phyloP scores from a whole-genome alignment of 2,329 filamentous ascomycete species.

The Aureobasidium musti region DNA sequence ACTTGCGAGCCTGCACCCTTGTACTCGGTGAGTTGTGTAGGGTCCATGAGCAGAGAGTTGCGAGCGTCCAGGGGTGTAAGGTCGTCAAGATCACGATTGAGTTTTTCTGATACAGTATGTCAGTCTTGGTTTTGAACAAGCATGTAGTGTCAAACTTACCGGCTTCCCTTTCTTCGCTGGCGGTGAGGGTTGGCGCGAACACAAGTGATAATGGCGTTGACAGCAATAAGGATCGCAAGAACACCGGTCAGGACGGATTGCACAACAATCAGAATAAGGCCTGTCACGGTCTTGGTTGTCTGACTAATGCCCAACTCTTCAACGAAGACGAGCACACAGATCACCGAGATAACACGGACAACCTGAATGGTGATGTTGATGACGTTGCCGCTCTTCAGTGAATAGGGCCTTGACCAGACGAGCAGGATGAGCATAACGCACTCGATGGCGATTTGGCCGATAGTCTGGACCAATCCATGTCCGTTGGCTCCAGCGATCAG shows the following conservation, averaged over 20 bases:
- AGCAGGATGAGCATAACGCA: constrained; percentile 74
- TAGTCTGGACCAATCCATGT: constrained; percentile 77
- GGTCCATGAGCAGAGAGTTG: constrained; percentile 78
- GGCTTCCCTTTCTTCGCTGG: constrained; percentile 82
- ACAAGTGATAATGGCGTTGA: constrained; percentile 83
- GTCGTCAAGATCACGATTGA: constrained; percentile 73
- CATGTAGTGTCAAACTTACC: constrained; percentile 58
- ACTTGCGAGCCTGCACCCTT: constrained; percentile 37
- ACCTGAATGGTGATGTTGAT: constrained; percentile 92
- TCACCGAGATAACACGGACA: constrained; percentile 83
- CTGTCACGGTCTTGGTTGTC: constrained; percentile 91
- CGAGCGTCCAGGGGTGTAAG: constrained; percentile 85
- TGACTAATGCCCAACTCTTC: constrained; percentile 86
- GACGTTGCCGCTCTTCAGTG: constrained; percentile 82
- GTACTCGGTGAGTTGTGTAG: constrained; percentile 47
- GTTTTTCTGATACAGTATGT: constrained; percentile 62
- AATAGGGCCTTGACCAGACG: constrained; percentile 82
- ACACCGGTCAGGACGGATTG: constrained; percentile 81
- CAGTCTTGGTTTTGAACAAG: neutral
- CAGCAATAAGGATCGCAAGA: constrained; percentile 81
- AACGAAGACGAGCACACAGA: constrained; percentile 89
- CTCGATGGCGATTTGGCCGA: constrained; percentile 80
- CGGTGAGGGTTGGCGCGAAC: constrained; percentile 88
- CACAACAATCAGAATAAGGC: constrained; percentile 88
- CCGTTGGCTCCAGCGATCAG: constrained; percentile 84